Evolutionary conservation across 208 protist species (phyloP).

Genomic region (Crithidia mellificae): DNA sequence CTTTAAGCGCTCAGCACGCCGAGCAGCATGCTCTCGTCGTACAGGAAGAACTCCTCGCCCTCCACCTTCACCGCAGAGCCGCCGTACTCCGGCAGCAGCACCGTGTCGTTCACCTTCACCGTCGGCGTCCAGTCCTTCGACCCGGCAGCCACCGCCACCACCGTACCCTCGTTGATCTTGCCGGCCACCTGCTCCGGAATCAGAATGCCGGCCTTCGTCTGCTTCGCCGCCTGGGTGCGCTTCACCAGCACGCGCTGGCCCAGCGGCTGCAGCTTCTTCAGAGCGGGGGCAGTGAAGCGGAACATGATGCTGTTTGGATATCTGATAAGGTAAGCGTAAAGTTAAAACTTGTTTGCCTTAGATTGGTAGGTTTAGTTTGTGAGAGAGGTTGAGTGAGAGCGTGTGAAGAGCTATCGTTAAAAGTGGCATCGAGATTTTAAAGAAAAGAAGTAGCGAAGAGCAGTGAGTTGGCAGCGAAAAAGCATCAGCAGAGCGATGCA

Average conservation of each 20-base stretch:
- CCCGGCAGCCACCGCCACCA: slow-evolving; percentile 86
- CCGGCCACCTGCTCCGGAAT: slow-evolving; percentile 92
- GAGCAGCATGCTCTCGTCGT: slow-evolving; percentile 87
- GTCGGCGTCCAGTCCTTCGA: slow-evolving; percentile 91
- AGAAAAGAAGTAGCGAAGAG: too few species aligned
- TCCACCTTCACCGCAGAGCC: slow-evolving; percentile 89
- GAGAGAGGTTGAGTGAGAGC: too few species aligned
- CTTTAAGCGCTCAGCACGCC: slow-evolving; percentile 78
- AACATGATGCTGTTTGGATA: slow-evolving; percentile 50
- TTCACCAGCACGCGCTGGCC: slow-evolving; percentile 90
- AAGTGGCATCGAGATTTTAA: too few species aligned
- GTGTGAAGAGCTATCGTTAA: too few species aligned
- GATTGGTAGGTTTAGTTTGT: too few species aligned
- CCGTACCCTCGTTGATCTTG: slow-evolving; percentile 93
- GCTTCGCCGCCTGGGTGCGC: slow-evolving; percentile 85
- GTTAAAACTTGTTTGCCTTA: background rate
- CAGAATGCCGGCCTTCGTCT: slow-evolving; percentile 93
- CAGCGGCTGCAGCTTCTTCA: slow-evolving; percentile 91
- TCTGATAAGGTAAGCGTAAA: slow-evolving; percentile 10
- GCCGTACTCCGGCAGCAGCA: slow-evolving; percentile 91
- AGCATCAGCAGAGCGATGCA: too few species aligned
- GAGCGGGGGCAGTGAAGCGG: slow-evolving; percentile 63
- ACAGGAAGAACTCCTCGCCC: slow-evolving; percentile 93
- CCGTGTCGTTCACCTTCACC: slow-evolving; percentile 89
- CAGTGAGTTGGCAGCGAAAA: too few species aligned